Conservation (phyloP, 2,329 filamentous ascomycete genomes). For the Rhynchosporium secalis region DNA sequence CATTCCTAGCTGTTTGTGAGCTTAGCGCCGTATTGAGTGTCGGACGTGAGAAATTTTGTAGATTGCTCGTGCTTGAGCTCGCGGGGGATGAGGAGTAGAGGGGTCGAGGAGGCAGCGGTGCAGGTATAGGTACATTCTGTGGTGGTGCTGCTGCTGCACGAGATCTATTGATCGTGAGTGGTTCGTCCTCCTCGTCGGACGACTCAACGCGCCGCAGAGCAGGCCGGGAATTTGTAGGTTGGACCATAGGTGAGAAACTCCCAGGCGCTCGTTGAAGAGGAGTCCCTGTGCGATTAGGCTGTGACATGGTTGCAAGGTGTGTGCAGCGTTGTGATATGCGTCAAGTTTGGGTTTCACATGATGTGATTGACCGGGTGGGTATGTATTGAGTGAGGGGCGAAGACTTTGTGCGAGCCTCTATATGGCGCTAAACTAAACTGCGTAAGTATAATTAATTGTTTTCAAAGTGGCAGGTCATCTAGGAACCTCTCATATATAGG, state of each 20-base stretch:
- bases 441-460: no score
- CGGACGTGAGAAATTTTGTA: slow-evolving; percentile 61
- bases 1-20: slow-evolving; percentile 35
- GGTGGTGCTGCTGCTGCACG: slow-evolving; percentile 39
- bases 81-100: slow-evolving; percentile 51
- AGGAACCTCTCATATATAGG: no score
- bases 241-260: slow-evolving; percentile 40
- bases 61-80: slow-evolving; percentile 48
- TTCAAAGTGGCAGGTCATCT: no score
- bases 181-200: slow-evolving; percentile 46
- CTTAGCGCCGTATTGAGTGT: slow-evolving; percentile 31
- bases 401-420: not conserved
- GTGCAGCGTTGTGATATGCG: slow-evolving; percentile 26
- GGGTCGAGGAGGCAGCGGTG: slow-evolving; percentile 44
- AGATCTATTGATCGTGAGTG: slow-evolving; percentile 50
- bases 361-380: slow-evolving; percentile 16
- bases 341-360: slow-evolving; percentile 32
- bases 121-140: slow-evolving; percentile 29
- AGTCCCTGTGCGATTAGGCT: slow-evolving; percentile 24
- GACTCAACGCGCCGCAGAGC: slow-evolving; percentile 48
- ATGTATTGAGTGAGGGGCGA: slow-evolving; percentile 1
- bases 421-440: not conserved
- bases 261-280: slow-evolving; percentile 34
- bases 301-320: slow-evolving; percentile 27
- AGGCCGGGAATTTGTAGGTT: slow-evolving; percentile 42